These are phyloP conservation scores for Xylariaceae sp. DNA, from an alignment of 2,329 filamentous ascomycete genomes.

Conservation along the genomic window DNA sequence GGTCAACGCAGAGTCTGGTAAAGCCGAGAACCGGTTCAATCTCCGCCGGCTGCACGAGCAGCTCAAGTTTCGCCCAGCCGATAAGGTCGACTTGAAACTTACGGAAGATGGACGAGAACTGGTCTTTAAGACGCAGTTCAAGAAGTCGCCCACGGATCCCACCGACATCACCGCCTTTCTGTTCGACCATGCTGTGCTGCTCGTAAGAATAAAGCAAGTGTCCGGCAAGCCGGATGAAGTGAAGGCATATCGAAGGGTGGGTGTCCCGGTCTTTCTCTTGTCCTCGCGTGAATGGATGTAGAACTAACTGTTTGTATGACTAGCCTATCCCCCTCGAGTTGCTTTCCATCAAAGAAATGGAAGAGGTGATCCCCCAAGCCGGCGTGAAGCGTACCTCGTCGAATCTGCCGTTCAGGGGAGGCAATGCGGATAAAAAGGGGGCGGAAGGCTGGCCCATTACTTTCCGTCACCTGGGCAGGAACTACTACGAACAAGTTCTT, in stretches of 20 bases:
- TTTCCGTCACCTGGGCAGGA: conserved; percentile 92
- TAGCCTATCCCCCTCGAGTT: conserved; percentile 90
- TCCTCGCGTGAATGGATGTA: neutral
- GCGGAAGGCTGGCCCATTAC: conserved; percentile 86
- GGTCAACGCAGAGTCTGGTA: conserved; percentile 93
- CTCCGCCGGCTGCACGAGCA: conserved; percentile 86
- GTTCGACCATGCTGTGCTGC: conserved; percentile 90
- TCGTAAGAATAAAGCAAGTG: conserved; percentile 84
- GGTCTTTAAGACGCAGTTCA: conserved; percentile 89
- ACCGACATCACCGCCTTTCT: conserved; percentile 91
- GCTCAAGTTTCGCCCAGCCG: conserved; percentile 82
- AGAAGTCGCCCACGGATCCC: conserved; percentile 83
- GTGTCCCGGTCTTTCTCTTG: conserved; percentile 18
- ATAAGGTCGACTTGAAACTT: conserved; percentile 88
- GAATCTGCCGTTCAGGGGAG: conserved; percentile 56
- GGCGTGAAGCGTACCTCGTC: conserved; percentile 85
- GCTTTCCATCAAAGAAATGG: conserved; percentile 92
- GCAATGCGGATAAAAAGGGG: conserved; percentile 50
- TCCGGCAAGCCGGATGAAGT: conserved; percentile 85
- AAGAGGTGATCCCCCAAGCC: conserved; percentile 79
- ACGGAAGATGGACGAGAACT: conserved; percentile 90
- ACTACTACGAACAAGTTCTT: conserved; percentile 86
- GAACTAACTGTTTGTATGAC: neutral
- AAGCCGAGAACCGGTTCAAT: conserved; percentile 97
- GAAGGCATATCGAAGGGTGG: conserved; percentile 78